Evolutionary conservation across 1,284 basidiomycete species (phyloP).

Genomic region (Meripilus lineatus): DNA sequence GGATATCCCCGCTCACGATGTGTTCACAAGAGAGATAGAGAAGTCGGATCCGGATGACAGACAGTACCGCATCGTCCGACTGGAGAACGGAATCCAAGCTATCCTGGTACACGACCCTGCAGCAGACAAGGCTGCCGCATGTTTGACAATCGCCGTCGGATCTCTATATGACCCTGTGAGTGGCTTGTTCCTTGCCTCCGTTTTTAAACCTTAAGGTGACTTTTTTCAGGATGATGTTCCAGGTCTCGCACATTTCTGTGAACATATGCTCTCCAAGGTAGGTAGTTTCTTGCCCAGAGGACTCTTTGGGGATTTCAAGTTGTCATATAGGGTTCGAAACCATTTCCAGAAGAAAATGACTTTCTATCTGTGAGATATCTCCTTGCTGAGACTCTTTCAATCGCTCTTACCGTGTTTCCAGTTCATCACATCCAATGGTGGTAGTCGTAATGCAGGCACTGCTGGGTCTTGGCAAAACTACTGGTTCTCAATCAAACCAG

Average conservation of each 20-base stretch:
- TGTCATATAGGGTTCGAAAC: constrained; percentile 27
- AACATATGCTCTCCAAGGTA: constrained; percentile 50
- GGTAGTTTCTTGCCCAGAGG: constrained; percentile 2
- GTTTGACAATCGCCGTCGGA: constrained; percentile 60
- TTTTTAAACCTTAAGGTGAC: neutral
- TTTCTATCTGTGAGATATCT: constrained; percentile 35
- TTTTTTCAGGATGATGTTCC: constrained; percentile 31
- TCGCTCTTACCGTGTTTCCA: constrained; percentile 14
- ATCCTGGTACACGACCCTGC: constrained; percentile 55
- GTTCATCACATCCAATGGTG: constrained; percentile 56
- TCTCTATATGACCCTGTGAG: constrained; percentile 58
- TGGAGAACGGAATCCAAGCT: constrained; percentile 59
- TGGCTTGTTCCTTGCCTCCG: constrained; percentile 3
- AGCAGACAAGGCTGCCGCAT: constrained; percentile 64
- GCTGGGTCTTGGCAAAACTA: constrained; percentile 60
- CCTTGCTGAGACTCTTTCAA: neutral
- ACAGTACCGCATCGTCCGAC: constrained; percentile 46
- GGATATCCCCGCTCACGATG: constrained; percentile 11
- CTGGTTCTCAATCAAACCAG: constrained; percentile 52
- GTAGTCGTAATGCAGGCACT: constrained; percentile 61
- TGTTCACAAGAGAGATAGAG: constrained; percentile 30
- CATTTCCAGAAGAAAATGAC: constrained; percentile 54
- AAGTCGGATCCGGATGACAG: constrained; percentile 41
- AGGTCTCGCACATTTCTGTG: constrained; percentile 52
- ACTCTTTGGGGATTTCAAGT: constrained; percentile 14